phyloP scores from a whole-genome alignment of 768 basidiomycete genomes.

The Lactarius psammicola region DNA sequence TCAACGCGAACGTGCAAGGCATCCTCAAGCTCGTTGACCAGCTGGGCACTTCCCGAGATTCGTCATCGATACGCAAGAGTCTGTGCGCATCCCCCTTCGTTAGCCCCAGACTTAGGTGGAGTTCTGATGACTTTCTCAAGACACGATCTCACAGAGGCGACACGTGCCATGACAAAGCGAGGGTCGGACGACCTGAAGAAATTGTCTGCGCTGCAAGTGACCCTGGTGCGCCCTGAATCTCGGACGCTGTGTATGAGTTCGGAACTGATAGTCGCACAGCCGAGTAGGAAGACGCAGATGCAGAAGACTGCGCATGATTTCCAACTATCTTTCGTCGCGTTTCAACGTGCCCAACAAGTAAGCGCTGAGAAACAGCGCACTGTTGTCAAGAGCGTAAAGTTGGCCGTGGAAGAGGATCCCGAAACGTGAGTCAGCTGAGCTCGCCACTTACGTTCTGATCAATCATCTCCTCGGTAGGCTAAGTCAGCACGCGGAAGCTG shows the following conservation, averaged over 20 bases:
- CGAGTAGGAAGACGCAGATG: slow-evolving; percentile 76
- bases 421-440: slow-evolving; percentile 30
- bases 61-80: slow-evolving; percentile 72
- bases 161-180: slow-evolving; percentile 91
- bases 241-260: background rate
- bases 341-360: slow-evolving; percentile 87
- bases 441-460: background rate
- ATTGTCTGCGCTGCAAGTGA: slow-evolving; percentile 63
- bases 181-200: slow-evolving; percentile 93
- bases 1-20: slow-evolving; percentile 95
- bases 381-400: slow-evolving; percentile 82
- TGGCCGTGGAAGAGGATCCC: slow-evolving; percentile 76
- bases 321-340: slow-evolving; percentile 83
- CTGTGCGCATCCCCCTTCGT: slow-evolving; percentile 55
- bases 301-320: slow-evolving; percentile 94
- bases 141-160: slow-evolving; percentile 92
- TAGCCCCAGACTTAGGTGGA: background rate
- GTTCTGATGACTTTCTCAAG: slow-evolving; percentile 40
- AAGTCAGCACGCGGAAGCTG: slow-evolving; percentile 33
- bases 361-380: slow-evolving; percentile 89
- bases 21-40: slow-evolving; percentile 97
- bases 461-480: background rate
- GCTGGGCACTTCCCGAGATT: slow-evolving; percentile 83
- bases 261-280: slow-evolving; percentile 42
- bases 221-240: slow-evolving; percentile 47